Base-by-base conservation (phyloP, 2,329 filamentous ascomycete species). In the Lasiodiplodia theobromae region DNA sequence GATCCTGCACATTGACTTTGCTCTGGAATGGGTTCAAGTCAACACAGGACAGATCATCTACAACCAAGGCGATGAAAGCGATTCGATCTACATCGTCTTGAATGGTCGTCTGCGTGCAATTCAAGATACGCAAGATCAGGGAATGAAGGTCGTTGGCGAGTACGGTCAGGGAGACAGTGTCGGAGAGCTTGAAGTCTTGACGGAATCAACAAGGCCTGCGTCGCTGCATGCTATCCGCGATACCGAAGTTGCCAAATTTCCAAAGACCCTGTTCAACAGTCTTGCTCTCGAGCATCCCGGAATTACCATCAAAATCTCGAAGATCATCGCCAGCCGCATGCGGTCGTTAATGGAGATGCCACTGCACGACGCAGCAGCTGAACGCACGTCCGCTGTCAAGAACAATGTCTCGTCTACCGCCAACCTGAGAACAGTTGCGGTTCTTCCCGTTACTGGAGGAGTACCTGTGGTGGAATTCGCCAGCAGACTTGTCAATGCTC, bases 291-390 rank as follows among this genome's bases (percentile, higher is more conserved):
- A 99, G 76, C 96, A 99, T 76, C 96, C 96, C 5, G 96, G 94
- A 53, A 99, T 99, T 75, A 98, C 96, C 0, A 98, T 99, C 79
- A 97, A 98, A 80, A 97, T 99, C 34, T 98, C 96, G 1, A 99
- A 98, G 79, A 96, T 99, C 73, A 97, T 99, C 74, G 96, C 96
- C 0, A 94, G 94, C 44, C 89, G 96, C 3, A 98, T 99, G 96
- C 87, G 95, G 70, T 88, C 92, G 52, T 82, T 97, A 49, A 88
- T 98, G 23, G 93, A 98, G 73, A 91, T 94, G 73, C 92, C 93
- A 1, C 82, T 92, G 18, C 86, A 88, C 44, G 86, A 91, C 49
- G 85, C 89, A 66, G 85, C 86, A 10, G 88, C 88, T 69, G 91
- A 95, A 65, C 82, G 83, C 56, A 83, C 86, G 5, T 82, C 82